Conservation (phyloP, 441 rosid species). For the Euphorbia corollata region DNA sequence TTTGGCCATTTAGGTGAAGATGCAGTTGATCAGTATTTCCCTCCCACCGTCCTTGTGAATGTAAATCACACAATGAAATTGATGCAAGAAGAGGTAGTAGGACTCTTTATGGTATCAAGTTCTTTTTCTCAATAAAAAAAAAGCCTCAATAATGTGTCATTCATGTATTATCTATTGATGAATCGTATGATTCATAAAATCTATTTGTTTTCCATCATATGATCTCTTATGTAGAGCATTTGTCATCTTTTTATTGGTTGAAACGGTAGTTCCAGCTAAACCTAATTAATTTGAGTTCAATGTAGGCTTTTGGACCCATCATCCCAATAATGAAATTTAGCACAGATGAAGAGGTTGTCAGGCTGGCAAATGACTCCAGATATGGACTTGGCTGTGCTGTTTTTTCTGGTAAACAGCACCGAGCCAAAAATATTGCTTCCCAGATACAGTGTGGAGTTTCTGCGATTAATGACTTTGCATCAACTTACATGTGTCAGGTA, state of each 20-base stretch:
- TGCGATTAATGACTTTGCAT: constrained; percentile 90
- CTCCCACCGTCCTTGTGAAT: constrained; percentile 78
- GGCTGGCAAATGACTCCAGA: constrained; percentile 82
- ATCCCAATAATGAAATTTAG: constrained; percentile 94
- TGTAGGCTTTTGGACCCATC: constrained; percentile 94
- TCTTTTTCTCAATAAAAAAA: no score
- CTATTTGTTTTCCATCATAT: not conserved
- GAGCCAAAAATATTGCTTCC: constrained; percentile 74
- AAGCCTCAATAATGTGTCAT: constrained; percentile 1
- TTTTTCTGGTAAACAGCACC: constrained; percentile 71
- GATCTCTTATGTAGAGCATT: not conserved
- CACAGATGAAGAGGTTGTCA: constrained; percentile 78
- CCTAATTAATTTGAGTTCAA: constrained; percentile 12
- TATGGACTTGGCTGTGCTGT: constrained; percentile 96
- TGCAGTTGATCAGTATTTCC: constrained; percentile 92
- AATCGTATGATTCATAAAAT: not conserved
- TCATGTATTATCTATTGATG: not conserved
- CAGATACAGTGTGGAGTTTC: constrained; percentile 85
- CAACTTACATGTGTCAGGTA: constrained; percentile 94
- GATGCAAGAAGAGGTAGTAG: constrained; percentile 99
- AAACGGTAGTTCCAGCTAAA: constrained; percentile 5
- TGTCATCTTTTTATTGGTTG: not conserved
- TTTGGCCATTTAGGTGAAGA: constrained; percentile 84
- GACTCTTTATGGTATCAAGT: not conserved
- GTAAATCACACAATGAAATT: constrained; percentile 81